Percentiles rank a stretch among this genome's conserved stretches.
These are phyloP conservation scores for Marchantia polymorpha DNA, from an alignment of 225 moss, liverwort and hornwort species.

Conservation along the genomic window DNA sequence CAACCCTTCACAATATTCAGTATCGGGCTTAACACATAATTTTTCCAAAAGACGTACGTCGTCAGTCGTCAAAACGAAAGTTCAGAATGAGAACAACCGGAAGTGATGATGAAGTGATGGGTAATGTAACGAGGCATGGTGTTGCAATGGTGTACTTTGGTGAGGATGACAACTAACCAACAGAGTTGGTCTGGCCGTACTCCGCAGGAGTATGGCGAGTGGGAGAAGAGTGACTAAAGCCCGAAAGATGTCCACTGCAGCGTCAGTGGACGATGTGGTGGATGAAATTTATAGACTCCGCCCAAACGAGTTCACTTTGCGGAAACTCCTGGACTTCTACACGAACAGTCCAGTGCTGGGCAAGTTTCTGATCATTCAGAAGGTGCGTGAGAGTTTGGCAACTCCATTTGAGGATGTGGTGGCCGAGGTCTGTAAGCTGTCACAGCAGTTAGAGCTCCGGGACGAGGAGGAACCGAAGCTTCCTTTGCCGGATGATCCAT, in stretches of 20 bases:
- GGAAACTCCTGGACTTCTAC: not conserved
- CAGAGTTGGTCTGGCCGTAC: not conserved
- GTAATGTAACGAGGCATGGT: not conserved
- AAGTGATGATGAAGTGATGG: not conserved
- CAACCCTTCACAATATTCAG: too few relatives aligned
- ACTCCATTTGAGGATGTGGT: slow-evolving; percentile 13
- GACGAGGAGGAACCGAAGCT: not conserved
- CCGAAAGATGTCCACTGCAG: not conserved
- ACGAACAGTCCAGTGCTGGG: not conserved
- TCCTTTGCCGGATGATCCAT: not conserved
- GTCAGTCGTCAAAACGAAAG: not conserved
- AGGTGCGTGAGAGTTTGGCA: slow-evolving; percentile 19
- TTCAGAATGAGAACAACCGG: not conserved
- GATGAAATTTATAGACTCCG: slow-evolving; percentile 10
- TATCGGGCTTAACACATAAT: not conserved
- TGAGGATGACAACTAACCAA: not conserved
- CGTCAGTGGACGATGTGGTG: not conserved
- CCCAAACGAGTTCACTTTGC: not conserved
- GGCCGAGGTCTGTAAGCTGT: not conserved
- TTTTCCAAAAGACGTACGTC: not conserved
- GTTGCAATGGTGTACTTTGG: not conserved
- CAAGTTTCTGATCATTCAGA: slow-evolving; percentile 11
- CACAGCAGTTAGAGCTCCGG: slow-evolving; percentile 4
- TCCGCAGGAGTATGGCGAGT: not conserved
- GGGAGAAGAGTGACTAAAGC: not conserved